phyloP scores from a whole-genome alignment of 108 stramenopile genomes.

The Schizochytrium sp. region DNA sequence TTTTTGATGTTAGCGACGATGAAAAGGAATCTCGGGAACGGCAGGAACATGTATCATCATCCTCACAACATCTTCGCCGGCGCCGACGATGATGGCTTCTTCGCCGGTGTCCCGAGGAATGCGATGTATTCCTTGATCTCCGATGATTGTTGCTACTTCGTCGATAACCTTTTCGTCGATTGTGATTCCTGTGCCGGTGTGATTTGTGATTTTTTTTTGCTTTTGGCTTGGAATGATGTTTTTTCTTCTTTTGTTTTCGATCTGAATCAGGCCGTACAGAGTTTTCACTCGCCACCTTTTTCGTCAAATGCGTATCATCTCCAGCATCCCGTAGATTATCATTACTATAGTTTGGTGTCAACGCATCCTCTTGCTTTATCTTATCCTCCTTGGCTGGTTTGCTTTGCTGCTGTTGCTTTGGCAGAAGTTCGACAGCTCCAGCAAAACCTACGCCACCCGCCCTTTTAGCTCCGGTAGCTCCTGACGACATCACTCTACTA shows the following conservation, averaged over 20 bases:
- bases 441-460: too few species aligned
- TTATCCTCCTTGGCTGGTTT: too few species aligned
- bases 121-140: background rate
- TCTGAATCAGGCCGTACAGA: background rate
- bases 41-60: too few species aligned
- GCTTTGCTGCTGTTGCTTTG: too few species aligned
- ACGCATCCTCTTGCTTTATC: too few species aligned
- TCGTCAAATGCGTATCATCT: background rate
- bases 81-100: background rate
- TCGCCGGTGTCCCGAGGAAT: background rate
- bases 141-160: background rate
- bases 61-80: background rate
- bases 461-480: too few species aligned
- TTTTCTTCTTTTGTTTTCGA: background rate
- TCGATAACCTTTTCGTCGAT: background rate
- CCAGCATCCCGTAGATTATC: too few species aligned
- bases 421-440: too few species aligned
- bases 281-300: slow-evolving; percentile 1
- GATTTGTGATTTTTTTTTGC: background rate
- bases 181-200: background rate
- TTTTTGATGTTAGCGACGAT: too few species aligned
- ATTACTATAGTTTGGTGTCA: too few species aligned
- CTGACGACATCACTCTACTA: too few species aligned
- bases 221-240: background rate
- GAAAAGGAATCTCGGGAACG: too few species aligned